phyloP scores from a whole-genome alignment of 331 rosid genomes.

The Rhamnella rubrinervis region DNA sequence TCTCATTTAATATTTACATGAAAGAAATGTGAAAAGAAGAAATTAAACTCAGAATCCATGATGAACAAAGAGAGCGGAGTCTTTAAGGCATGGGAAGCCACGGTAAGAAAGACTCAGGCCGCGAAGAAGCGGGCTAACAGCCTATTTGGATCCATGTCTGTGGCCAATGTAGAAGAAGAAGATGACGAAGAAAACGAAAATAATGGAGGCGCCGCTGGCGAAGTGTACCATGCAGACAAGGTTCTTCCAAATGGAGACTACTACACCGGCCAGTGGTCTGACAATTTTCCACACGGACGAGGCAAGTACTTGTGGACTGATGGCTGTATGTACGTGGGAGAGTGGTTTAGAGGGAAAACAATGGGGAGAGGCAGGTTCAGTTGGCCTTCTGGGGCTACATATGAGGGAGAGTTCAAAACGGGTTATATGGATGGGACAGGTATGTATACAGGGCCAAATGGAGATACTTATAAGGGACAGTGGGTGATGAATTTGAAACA shows the following conservation, averaged over 20 bases:
- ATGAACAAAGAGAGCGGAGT: slow-evolving; percentile 70
- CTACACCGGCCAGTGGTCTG: slow-evolving; percentile 72
- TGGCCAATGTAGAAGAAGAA: slow-evolving; percentile 23
- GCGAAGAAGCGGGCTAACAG: slow-evolving; percentile 82
- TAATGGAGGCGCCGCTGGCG: slow-evolving; percentile 17
- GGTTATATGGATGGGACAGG: slow-evolving; percentile 81
- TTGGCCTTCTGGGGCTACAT: slow-evolving; percentile 87
- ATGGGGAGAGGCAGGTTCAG: slow-evolving; percentile 80
- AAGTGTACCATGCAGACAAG: slow-evolving; percentile 52
- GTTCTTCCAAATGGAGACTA: slow-evolving; percentile 76
- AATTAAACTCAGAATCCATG: slow-evolving; percentile 5
- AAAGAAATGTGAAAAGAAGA: background rate
- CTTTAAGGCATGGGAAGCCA: slow-evolving; percentile 87
- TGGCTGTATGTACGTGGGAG: slow-evolving; percentile 79
- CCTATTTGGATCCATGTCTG: slow-evolving; percentile 52
- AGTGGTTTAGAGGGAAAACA: slow-evolving; percentile 65
- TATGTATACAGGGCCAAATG: slow-evolving; percentile 51
- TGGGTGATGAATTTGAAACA: slow-evolving; percentile 78
- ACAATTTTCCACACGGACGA: slow-evolving; percentile 60
- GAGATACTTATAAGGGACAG: slow-evolving; percentile 65
- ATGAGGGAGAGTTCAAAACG: slow-evolving; percentile 72
- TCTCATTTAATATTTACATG: background rate
- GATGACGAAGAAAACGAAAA: slow-evolving; percentile 35
- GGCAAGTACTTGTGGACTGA: slow-evolving; percentile 82
- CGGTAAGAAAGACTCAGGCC: slow-evolving; percentile 68